These are phyloP conservation scores for Fusarium algeriense DNA, from an alignment of 2,329 filamentous ascomycete species.

Conservation along the genomic window DNA sequence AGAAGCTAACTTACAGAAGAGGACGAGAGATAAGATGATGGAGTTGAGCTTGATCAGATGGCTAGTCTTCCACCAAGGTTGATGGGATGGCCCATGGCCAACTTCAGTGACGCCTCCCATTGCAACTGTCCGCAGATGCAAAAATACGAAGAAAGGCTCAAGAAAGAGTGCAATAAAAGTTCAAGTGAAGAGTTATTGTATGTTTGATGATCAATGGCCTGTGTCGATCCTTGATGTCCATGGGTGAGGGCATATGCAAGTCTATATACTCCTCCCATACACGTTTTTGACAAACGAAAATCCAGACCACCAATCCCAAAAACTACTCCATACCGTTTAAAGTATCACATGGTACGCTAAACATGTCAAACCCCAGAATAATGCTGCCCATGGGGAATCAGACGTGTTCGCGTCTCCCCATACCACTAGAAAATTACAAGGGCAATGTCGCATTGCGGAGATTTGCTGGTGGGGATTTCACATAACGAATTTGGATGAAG, in stretches of 20 bases:
- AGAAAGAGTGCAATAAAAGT: too few relatives aligned
- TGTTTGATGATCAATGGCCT: neutral
- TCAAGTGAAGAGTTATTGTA: too few relatives aligned
- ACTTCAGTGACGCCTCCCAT: neutral
- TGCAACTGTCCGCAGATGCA: neutral
- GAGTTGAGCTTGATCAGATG: conserved; percentile 14
- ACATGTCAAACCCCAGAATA: conserved; percentile 11
- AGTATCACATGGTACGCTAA: conserved; percentile 5
- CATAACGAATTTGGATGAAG: neutral
- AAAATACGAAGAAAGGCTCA: accelerated
- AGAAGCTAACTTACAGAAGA: neutral
- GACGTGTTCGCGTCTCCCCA: conserved; percentile 19
- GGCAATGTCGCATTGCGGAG: neutral
- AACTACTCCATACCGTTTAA: neutral
- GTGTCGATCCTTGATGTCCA: neutral
- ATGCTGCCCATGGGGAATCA: conserved; percentile 26
- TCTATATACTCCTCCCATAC: neutral
- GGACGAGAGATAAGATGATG: neutral
- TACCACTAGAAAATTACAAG: neutral
- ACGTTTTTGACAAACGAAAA: neutral
- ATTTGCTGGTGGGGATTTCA: neutral
- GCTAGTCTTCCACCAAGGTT: conserved; percentile 1
- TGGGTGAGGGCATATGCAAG: neutral
- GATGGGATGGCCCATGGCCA: neutral
- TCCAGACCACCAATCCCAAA: neutral